Evolutionary conservation across 2,329 filamentous ascomycete genomes (phyloP), one percentile per base, ranked within the genome.

Genomic region (Fusarium acutatum): DNA sequence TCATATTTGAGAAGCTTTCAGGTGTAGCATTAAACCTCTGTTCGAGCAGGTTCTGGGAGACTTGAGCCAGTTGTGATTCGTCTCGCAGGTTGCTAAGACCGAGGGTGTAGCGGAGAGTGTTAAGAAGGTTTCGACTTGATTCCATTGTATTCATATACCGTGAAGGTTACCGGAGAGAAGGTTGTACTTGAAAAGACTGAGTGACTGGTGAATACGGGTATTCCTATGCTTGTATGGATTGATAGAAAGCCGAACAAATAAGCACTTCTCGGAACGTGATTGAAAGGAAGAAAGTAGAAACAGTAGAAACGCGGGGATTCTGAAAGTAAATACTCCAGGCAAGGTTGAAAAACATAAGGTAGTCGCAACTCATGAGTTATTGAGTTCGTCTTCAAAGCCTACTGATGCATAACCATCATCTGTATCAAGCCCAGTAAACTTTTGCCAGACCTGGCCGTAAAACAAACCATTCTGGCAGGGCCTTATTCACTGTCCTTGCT

Each of bases 31-130:
- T 32, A 14, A 81, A 52, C 7, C 68, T 77, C 35, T 64, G 71
- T 32, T 78, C 72, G 9, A 82, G 56, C 2, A 70, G 78, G 8
- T 53, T 57, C 30, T 79, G 78, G 20, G 69, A 65, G 75, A 82
- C 74, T 4, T 56, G 52, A 11, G 65, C 72, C 8, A 82, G 54
- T 28, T 79, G 75, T 9, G 15, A 14, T 17, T 78, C 53, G 44
- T 71, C 67, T 15, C 64, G 66, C 14, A 80, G 35, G 20, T 72
- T 70, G 6, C 61, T 76, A 52, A 73, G 78, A 9, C 78, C 78
- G 17, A 81, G 57, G 9, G 71, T 59, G 3, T 72, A 30, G 22
- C 65, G 71, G 32, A 79, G n/a, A 26, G 73, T 78, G 8, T 50
- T 6, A 18, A 80, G 43, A n/a, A 79, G 67, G 1, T 34, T 12